These are phyloP conservation scores for Aspergillus carlsbadensis DNA, from an alignment of 495 filamentous ascomycete genomes.

Conservation along the genomic window DNA sequence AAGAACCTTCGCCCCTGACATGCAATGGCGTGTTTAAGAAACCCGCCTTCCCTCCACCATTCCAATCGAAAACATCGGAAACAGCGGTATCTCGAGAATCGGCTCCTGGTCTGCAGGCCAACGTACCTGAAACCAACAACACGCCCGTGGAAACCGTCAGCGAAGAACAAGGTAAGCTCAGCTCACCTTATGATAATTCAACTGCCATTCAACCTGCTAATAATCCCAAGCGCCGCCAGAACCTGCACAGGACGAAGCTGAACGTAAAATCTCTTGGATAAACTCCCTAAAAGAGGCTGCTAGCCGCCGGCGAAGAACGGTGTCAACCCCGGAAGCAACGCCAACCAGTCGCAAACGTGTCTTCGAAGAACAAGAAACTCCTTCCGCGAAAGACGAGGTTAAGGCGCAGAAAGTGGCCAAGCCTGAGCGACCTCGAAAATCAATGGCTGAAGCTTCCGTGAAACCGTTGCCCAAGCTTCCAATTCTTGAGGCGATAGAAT, in stretches of 20 bases:
- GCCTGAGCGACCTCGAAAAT: conserved; percentile 20
- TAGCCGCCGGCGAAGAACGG: conserved; percentile 18
- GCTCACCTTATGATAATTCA: not conserved
- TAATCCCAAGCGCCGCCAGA: not conserved
- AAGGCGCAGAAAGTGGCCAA: conserved; percentile 29
- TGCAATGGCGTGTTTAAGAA: not conserved
- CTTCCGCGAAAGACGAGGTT: conserved; percentile 15
- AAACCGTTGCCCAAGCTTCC: conserved; percentile 41
- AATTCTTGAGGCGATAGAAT: conserved; percentile 33
- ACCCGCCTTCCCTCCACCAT: not conserved
- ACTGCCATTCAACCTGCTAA: not conserved
- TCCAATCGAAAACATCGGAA: not conserved
- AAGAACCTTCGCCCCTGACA: not conserved
- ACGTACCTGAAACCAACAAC: not conserved
- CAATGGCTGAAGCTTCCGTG: conserved; percentile 34
- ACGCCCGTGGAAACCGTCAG: not conserved
- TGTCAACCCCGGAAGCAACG: conserved; percentile 5
- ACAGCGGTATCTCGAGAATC: not conserved
- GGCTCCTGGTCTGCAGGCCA: not conserved
- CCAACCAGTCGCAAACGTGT: conserved; percentile 26
- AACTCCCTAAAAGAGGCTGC: conserved; percentile 20
- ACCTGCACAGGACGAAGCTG: conserved; percentile 12
- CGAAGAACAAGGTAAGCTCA: not conserved
- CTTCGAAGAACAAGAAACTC: conserved; percentile 19
- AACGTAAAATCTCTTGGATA: conserved; percentile 22